phyloP scores from a whole-genome alignment of 768 basidiomycete genomes.

The Vararia minispora region DNA sequence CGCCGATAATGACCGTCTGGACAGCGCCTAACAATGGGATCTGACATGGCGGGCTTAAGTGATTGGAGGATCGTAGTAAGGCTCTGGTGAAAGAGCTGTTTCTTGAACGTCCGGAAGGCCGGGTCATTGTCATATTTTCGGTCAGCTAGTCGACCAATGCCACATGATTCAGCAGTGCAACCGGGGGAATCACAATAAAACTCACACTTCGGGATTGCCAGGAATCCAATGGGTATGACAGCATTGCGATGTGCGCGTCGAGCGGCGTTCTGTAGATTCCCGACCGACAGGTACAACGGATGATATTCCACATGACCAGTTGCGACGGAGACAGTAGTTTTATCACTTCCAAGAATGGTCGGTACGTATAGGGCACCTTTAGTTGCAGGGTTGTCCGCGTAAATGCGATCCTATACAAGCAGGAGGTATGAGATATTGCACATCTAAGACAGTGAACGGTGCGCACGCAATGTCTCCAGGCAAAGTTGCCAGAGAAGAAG shows the following conservation, averaged over 20 bases:
- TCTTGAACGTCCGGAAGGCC: slow-evolving; percentile 5
- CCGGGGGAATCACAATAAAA: too few relatives aligned
- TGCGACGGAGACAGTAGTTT: slow-evolving; percentile 1
- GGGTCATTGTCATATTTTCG: neutral
- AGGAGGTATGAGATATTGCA: too few relatives aligned
- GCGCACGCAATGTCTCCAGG: neutral
- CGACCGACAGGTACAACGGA: neutral
- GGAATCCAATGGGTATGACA: neutral
- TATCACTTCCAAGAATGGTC: slow-evolving; percentile 1
- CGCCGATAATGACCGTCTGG: slow-evolving; percentile 12
- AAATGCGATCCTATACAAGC: neutral
- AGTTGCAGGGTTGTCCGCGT: neutral
- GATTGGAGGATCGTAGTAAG: slow-evolving; percentile 9
- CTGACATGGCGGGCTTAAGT: slow-evolving; percentile 9
- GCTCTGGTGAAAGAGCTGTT: slow-evolving; percentile 9
- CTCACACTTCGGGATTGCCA: neutral
- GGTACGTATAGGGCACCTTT: neutral
- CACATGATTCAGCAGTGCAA: too few relatives aligned
- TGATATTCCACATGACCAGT: slow-evolving; percentile 1
- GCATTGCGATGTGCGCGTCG: slow-evolving; percentile 1
- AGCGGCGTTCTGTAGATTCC: neutral
- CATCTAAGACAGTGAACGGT: neutral
- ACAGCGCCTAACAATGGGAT: slow-evolving; percentile 8
- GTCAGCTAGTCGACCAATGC: too few relatives aligned
- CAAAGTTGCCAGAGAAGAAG: neutral